phyloP scores from a whole-genome alignment of 306 rosid species.

The Quercus rubra region DNA sequence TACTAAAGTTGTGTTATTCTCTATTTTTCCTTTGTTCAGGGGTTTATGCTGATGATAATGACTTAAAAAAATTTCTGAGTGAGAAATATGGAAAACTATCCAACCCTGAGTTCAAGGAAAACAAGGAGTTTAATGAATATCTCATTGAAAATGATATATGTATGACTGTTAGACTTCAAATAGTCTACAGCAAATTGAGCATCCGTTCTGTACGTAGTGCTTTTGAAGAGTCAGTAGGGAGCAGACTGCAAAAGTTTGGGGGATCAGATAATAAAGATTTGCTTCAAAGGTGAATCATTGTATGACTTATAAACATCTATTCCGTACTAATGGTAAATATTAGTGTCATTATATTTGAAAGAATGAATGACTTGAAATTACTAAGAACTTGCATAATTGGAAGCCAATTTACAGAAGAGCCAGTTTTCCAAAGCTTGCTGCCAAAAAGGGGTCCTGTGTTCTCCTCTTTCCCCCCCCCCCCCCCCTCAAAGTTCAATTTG shows the following conservation, averaged over 20 bases:
- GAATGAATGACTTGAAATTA: background rate
- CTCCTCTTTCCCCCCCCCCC: no score
- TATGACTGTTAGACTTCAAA: slow-evolving; percentile 82
- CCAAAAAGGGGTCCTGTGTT: background rate
- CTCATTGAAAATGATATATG: slow-evolving; percentile 71
- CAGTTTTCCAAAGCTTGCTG: background rate
- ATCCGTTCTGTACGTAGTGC: slow-evolving; percentile 82
- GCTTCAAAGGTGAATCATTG: slow-evolving; percentile 67
- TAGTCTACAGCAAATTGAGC: slow-evolving; percentile 78
- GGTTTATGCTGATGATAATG: slow-evolving; percentile 69
- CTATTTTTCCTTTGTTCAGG: slow-evolving; percentile 42
- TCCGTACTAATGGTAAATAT: background rate
- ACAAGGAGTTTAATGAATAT: slow-evolving; percentile 56
- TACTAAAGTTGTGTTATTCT: background rate
- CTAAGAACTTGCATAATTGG: background rate
- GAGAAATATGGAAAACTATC: slow-evolving; percentile 62
- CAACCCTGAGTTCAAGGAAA: slow-evolving; percentile 46
- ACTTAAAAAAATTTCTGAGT: slow-evolving; percentile 43
- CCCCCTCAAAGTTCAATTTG: background rate
- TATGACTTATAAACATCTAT: background rate
- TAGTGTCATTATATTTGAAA: background rate
- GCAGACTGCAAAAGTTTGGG: slow-evolving; percentile 66
- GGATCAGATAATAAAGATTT: slow-evolving; percentile 67
- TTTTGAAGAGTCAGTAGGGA: slow-evolving; percentile 86
- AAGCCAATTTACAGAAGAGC: background rate